Percentiles rank a stretch among this genome's conserved stretches.
Evolutionary conservation across 73 alveolate species (phyloP).

Genomic region (Paramecium octaurelia): DNA sequence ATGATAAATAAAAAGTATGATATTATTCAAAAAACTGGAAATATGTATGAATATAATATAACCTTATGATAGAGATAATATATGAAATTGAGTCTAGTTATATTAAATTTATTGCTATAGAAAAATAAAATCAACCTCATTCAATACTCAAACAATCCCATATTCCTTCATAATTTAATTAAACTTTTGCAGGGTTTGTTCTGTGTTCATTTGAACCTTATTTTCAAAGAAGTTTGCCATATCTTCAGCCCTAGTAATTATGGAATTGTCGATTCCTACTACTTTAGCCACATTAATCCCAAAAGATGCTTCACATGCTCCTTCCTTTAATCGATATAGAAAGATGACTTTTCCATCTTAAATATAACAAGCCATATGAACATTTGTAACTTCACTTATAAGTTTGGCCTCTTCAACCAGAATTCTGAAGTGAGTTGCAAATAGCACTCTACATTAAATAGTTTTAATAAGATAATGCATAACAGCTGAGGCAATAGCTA

Average conservation of each 20-base stretch:
- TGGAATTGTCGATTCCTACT: constrained; percentile 81
- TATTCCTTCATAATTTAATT: neutral
- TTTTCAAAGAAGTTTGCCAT: constrained; percentile 32
- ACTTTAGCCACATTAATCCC: constrained; percentile 84
- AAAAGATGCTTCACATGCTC: constrained; percentile 89
- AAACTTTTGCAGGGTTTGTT: neutral
- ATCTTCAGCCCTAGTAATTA: constrained; percentile 59
- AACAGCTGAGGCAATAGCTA: constrained; percentile 91
- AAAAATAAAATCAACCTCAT: neutral
- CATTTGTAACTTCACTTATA: constrained; percentile 69
- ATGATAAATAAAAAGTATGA: neutral
- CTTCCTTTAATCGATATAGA: constrained; percentile 84
- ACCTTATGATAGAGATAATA: neutral
- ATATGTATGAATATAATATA: neutral
- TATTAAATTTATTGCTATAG: neutral
- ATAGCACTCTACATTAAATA: constrained; percentile 84
- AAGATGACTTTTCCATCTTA: constrained; percentile 83
- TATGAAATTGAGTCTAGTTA: neutral
- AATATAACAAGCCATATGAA: constrained; percentile 83
- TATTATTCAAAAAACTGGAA: neutral
- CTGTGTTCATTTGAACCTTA: neutral
- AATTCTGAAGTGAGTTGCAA: constrained; percentile 97
- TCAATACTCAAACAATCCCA: neutral
- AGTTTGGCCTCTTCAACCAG: constrained; percentile 82
- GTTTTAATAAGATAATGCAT: constrained; percentile 73